Evolutionary conservation across 768 basidiomycete genomes (phyloP), one percentile per base, ranked within the genome.

Genomic region (Multifurca ochricompacta): DNA sequence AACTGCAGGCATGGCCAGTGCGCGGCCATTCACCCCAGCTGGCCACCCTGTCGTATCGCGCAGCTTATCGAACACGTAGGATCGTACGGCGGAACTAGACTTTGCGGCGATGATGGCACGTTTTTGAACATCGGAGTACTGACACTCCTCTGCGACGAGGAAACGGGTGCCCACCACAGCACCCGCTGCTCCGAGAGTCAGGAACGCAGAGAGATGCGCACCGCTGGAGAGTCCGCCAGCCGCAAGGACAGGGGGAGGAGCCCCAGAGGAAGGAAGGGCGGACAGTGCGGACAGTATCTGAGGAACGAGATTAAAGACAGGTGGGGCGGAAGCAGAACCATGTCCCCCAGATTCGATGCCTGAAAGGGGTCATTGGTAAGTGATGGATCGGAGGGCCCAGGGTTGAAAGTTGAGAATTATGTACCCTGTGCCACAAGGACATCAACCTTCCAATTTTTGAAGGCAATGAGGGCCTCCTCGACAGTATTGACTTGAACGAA

Each of bases 311-410:
- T 76, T 78, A 51, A 81, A 67, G 49, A 86, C 72, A 1, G 88
- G 80, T 34, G 78, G 76, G 6, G 84, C 79, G 36, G 73, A 64
- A 19, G 68, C 59, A 43, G 74, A 68, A 6, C 86, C 87, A 67
- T 91, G 90, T 25, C 90, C 90, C 7, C 90, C 90, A 35, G 86
- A 78, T 68, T 92, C 90, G 52, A 74, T 79, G 4, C 89, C 89
- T 91, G 63, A 27, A 14, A 45, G 46, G 48, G 39, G 16, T 49
- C 39, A 27, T 30, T 36, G 35, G 48, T 35, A 18, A 28, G 30
- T 27, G 14, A 14, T 11, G n/a, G 8, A 34, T 45, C 16, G n/a
- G n/a, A 19, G 30, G 55, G 30, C 28, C 44, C n/a, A 39, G 53
- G 37, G 32, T 11, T 2, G 2, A 6, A 18, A 23, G 6, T 30